Base-by-base conservation (phyloP, 2,329 filamentous ascomycete species). In the Drechslerella coelobrocha region DNA sequence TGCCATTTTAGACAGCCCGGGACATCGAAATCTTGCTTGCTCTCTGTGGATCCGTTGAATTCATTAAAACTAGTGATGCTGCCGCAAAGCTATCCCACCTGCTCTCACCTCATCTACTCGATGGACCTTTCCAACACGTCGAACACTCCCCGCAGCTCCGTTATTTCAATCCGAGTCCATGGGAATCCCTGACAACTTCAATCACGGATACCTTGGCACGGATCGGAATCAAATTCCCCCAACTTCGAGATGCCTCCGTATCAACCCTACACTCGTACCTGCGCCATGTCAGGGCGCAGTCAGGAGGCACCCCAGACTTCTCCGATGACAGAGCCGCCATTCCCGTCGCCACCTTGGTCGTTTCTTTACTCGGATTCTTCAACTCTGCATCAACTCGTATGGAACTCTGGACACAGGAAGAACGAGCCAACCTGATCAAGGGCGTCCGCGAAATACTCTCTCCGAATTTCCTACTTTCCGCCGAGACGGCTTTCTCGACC, bases 21-120 rank as follows among this genome's bases (percentile, higher is more conserved):
- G 95, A 99, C 82, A 88, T 96, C 75, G 93, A 99, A 79, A 90
- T 96, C 57, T 84, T 99, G 24, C 81, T 97, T 24, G 91, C 94
- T 45, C 83, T 99, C 24, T 97, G 93, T 82, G 93, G 92, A 80
- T 91, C 93, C 57, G 91, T 92, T 2, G 89, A 91, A 2, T 84
- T 86, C 23, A 83, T 97, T 24, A 84, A 87, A 56, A 87, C 86
- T 48, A 79, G 82, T 43, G 86, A 90, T 71, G 89, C 89, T 77
- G 92, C 92, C 26, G 86, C 90, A 76, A 89, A 87, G 75, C 85
- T 99, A 39, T 85, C 88, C n/a, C 83, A 84, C 31, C 92, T 96
- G 75, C 81, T 99, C 41, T 85, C 88, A 6, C 89, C 89, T 3
- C 97, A 97, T 78, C 84, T 97, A 10, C 86, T 92, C 74, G 91